Percentiles rank a stretch among this genome's conserved stretches.
Conservation (phyloP, 2,329 filamentous ascomycete genomes). For the Dothidotthia symphoricarpi region DNA sequence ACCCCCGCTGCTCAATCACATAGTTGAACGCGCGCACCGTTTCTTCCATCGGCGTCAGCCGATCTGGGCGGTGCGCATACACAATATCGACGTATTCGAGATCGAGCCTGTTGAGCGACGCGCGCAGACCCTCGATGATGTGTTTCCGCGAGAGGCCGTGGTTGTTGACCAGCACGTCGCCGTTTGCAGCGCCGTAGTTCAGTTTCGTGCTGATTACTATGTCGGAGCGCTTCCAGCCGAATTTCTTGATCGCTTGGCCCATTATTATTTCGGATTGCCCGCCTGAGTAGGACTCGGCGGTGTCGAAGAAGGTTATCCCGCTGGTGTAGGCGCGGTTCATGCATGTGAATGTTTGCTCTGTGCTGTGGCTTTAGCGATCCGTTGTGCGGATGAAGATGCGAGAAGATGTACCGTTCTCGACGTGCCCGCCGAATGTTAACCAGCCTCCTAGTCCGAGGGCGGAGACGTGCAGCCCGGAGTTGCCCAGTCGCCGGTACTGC, state of each 20-base stretch:
- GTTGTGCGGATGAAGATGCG: too few relatives aligned
- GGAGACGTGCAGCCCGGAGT: constrained; percentile 71
- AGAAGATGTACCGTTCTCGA: constrained; percentile 56
- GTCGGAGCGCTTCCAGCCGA: constrained; percentile 48
- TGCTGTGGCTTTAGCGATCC: constrained; percentile 6
- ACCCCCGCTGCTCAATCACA: constrained; percentile 63
- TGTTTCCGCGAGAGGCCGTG: constrained; percentile 68
- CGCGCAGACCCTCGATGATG: constrained; percentile 64
- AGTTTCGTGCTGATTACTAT: constrained; percentile 54
- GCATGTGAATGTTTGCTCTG: constrained; percentile 56
- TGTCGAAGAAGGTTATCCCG: constrained; percentile 46
- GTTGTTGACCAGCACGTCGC: constrained; percentile 58
- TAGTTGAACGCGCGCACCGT: constrained; percentile 70
- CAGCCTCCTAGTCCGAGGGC: constrained; percentile 63
- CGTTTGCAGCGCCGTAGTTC: constrained; percentile 60
- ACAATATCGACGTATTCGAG: constrained; percentile 67
- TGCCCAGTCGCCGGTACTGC: constrained; percentile 68
- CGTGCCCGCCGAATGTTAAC: constrained; percentile 67
- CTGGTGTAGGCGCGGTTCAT: constrained; percentile 56
- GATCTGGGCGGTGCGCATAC: constrained; percentile 68
- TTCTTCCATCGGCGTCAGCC: constrained; percentile 69
- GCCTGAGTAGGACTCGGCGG: constrained; percentile 45
- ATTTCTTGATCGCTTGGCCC: constrained; percentile 57
- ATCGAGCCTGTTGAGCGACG: constrained; percentile 58
- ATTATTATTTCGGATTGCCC: constrained; percentile 57